Conservation (phyloP, 2,329 filamentous ascomycete species). For the Alternaria longipes region DNA sequence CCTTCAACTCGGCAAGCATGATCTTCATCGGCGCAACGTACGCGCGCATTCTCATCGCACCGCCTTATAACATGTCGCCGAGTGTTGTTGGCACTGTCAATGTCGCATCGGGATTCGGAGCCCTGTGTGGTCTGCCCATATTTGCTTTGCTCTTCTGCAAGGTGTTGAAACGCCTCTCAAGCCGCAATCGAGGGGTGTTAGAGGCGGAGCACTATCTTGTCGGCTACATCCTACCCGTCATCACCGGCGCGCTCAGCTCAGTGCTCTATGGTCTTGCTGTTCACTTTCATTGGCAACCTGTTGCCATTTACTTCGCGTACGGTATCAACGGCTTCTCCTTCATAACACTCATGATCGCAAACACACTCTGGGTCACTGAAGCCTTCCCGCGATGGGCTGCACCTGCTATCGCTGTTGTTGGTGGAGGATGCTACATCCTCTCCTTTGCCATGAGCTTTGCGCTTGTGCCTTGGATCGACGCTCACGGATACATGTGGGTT, state of each 20-base stretch:
- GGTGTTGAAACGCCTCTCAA: slow-evolving; percentile 30
- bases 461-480: slow-evolving; percentile 34
- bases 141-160: slow-evolving; percentile 18
- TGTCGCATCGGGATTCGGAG: slow-evolving; percentile 28
- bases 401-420: slow-evolving; percentile 38
- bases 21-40: slow-evolving; percentile 43
- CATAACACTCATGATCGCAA: slow-evolving; percentile 34
- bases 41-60: slow-evolving; percentile 24
- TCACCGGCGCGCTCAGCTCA: slow-evolving; percentile 33
- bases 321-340: slow-evolving; percentile 42
- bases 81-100: slow-evolving; percentile 31
- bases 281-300: slow-evolving; percentile 21
- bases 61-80: slow-evolving; percentile 35
- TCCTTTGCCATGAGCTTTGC: slow-evolving; percentile 37
- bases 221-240: slow-evolving; percentile 37
- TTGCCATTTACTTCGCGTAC: slow-evolving; percentile 36
- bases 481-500: slow-evolving; percentile 40
- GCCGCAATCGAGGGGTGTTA: slow-evolving; percentile 38
- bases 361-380: slow-evolving; percentile 45
- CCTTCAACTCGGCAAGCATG: slow-evolving; percentile 41
- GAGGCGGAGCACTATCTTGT: slow-evolving; percentile 47
- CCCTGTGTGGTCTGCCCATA: slow-evolving; percentile 28
- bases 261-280: slow-evolving; percentile 39
- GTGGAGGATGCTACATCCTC: slow-evolving; percentile 34
- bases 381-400: slow-evolving; percentile 47